Evolutionary conservation across 164 flowering plant genomes (phyloP).

Genomic region (Houttuynia cordata): DNA sequence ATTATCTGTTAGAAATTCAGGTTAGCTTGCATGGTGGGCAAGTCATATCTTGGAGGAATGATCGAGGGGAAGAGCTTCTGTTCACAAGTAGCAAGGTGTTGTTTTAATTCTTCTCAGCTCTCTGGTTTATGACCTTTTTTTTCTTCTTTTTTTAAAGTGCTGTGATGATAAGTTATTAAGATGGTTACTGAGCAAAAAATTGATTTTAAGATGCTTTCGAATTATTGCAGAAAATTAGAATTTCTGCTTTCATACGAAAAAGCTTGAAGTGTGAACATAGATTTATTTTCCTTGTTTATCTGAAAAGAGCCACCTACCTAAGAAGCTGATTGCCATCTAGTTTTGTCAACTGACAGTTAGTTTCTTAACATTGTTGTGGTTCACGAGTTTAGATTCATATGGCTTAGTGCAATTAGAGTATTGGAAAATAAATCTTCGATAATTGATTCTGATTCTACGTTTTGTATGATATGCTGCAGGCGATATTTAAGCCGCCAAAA

Average conservation of each 20-base stretch:
- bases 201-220: too few species aligned
- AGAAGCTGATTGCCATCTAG: too few species aligned
- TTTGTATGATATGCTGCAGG: conserved; percentile 25
- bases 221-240: too few species aligned
- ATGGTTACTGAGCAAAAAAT: too few species aligned
- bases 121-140: background rate
- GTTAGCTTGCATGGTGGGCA: conserved; percentile 91
- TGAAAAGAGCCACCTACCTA: background rate
- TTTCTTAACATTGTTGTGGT: too few species aligned
- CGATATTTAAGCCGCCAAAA: conserved; percentile 73
- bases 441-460: background rate
- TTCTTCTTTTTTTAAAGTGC: too few species aligned
- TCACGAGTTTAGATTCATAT: too few species aligned
- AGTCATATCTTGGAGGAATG: conserved; percentile 79
- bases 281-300: background rate
- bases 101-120: background rate
- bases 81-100: conserved; percentile 86
- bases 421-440: background rate
- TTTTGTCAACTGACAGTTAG: too few species aligned
- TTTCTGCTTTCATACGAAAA: too few species aligned
- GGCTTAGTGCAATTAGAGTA: too few species aligned
- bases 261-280: too few species aligned
- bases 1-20: conserved; percentile 25
- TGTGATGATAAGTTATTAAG: too few species aligned
- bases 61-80: conserved; percentile 80